phyloP scores from a whole-genome alignment of 768 basidiomycete genomes.

The Leccinellum rugosiceps region DNA sequence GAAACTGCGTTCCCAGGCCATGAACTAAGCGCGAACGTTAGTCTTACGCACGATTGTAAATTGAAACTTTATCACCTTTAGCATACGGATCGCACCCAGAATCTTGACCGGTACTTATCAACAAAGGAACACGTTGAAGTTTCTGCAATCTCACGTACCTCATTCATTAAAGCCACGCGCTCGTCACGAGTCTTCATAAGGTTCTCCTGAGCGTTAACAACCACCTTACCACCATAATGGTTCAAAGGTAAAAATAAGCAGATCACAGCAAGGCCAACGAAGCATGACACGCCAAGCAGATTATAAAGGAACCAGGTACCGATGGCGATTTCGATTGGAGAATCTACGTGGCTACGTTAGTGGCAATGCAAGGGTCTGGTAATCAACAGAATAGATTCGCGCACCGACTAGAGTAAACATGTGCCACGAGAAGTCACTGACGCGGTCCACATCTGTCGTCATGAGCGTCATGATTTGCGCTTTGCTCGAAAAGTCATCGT shows the following conservation, averaged over 20 bases:
- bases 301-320: conserved; percentile 75
- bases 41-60: background rate
- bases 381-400: conserved; percentile 23
- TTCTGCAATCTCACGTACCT: conserved; percentile 35
- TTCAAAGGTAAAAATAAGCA: conserved; percentile 75
- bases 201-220: conserved; percentile 75
- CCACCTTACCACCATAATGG: conserved; percentile 78
- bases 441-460: conserved; percentile 91
- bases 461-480: conserved; percentile 92
- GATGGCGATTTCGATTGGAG: conserved; percentile 74
- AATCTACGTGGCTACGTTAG: conserved; percentile 41
- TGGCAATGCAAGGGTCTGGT: background rate
- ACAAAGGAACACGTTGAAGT: background rate
- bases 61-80: conserved; percentile 47
- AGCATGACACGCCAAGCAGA: conserved; percentile 74
- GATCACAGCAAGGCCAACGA: conserved; percentile 75
- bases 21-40: conserved; percentile 54
- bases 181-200: conserved; percentile 92
- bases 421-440: conserved; percentile 82
- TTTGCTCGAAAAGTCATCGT: conserved; percentile 63
- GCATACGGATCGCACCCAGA: conserved; percentile 85
- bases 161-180: conserved; percentile 89
- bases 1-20: conserved; percentile 93
- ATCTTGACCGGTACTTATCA: conserved; percentile 39
- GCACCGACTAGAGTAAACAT: conserved; percentile 69